A percentile compares a stretch with the other conserved stretches of the same genome.
These are phyloP conservation scores for Peronosclerospora sorghi DNA, from an alignment of 352 stramenopile species.

Conservation along the genomic window DNA sequence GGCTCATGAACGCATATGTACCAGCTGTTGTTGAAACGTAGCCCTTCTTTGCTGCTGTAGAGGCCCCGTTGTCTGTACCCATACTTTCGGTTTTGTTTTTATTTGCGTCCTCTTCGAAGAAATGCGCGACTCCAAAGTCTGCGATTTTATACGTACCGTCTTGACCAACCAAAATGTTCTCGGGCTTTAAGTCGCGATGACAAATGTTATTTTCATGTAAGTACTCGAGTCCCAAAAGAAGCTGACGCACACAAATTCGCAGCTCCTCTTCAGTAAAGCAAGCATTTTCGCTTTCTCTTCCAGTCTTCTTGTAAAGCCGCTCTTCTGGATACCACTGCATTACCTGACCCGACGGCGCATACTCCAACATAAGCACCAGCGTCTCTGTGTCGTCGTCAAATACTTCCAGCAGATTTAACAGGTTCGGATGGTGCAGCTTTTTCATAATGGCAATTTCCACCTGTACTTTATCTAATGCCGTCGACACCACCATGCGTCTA, in stretches of 20 bases:
- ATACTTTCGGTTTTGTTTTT: slow-evolving; percentile 14
- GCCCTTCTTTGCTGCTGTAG: slow-evolving; percentile 26
- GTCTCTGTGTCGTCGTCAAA: slow-evolving; percentile 78
- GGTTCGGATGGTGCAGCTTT: slow-evolving; percentile 66
- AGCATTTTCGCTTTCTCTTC: slow-evolving; percentile 6
- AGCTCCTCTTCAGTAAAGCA: slow-evolving; percentile 48
- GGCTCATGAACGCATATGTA: slow-evolving; percentile 80
- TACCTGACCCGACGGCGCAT: slow-evolving; percentile 65
- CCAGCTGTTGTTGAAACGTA: slow-evolving; percentile 70
- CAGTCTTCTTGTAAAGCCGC: slow-evolving; percentile 36
- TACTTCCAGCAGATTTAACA: slow-evolving; percentile 73
- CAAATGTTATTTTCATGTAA: slow-evolving; percentile 82
- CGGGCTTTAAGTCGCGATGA: slow-evolving; percentile 76
- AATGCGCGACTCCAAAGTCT: slow-evolving; percentile 76
- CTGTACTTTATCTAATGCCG: slow-evolving; percentile 78
- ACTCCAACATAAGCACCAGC: slow-evolving; percentile 80
- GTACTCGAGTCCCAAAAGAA: slow-evolving; percentile 73
- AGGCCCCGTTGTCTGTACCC: background rate
- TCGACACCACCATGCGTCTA: slow-evolving; percentile 75
- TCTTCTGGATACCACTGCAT: slow-evolving; percentile 73
- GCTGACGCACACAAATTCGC: slow-evolving; percentile 51
- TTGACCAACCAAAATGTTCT: slow-evolving; percentile 70
- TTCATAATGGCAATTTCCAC: slow-evolving; percentile 86
- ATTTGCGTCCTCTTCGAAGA: slow-evolving; percentile 59
- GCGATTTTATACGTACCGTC: slow-evolving; percentile 75